A percentile compares a stretch with the other conserved stretches of the same genome.
phyloP scores from a whole-genome alignment of 768 basidiomycete genomes.

The Coprinopsis strossmayeri region DNA sequence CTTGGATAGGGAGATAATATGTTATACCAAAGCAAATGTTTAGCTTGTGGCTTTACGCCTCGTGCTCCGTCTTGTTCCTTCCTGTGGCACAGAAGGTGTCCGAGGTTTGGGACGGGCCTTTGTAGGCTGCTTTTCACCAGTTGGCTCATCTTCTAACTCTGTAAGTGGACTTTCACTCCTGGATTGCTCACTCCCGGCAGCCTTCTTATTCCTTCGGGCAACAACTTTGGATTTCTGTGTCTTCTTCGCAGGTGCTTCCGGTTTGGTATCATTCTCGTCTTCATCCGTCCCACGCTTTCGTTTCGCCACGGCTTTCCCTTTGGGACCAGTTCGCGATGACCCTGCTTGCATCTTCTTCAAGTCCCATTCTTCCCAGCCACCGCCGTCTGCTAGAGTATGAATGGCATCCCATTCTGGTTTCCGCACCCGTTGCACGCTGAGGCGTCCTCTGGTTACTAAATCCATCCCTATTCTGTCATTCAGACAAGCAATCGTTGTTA shows the following conservation, averaged over 20 bases:
- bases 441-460: constrained; percentile 69
- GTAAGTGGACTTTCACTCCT: neutral
- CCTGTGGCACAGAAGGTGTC: neutral
- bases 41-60: neutral
- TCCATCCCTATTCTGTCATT: constrained; percentile 51
- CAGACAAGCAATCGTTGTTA: neutral
- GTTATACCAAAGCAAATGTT: too few relatives aligned
- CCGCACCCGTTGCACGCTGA: constrained; percentile 82
- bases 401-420: constrained; percentile 61
- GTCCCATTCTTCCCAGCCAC: constrained; percentile 68
- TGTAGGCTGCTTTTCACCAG: neutral
- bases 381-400: constrained; percentile 51
- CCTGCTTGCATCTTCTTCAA: constrained; percentile 18
- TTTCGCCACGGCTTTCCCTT: neutral
- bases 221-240: neutral
- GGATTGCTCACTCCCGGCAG: neutral
- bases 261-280: neutral
- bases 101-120: neutral
- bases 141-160: neutral
- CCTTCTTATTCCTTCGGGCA: neutral
- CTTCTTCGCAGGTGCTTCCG: neutral
- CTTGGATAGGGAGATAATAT: too few relatives aligned
- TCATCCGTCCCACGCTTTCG: neutral
- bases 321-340: neutral
- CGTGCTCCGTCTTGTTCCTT: neutral